Evolutionary conservation across 257 asterid species (phyloP).

Genomic region (Lycium ferocissimum): DNA sequence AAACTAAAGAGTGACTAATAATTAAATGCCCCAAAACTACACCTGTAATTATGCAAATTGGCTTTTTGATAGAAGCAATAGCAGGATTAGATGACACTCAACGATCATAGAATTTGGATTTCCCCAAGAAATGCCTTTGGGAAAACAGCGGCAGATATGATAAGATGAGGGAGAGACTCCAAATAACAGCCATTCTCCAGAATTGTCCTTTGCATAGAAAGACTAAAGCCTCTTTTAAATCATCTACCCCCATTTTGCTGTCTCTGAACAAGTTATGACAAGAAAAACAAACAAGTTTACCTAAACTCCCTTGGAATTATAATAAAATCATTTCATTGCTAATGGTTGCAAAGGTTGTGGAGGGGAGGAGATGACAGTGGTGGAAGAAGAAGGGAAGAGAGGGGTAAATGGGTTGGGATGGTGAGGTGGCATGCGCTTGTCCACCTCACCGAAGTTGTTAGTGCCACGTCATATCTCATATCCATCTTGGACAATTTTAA

Average conservation of each 20-base stretch:
- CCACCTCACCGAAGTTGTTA: too few species aligned
- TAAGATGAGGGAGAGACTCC: slow-evolving; percentile 62
- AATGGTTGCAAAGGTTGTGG: too few species aligned
- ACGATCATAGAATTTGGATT: slow-evolving; percentile 39
- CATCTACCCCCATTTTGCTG: slow-evolving; percentile 42
- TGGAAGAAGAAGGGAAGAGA: too few species aligned
- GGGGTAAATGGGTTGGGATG: too few species aligned
- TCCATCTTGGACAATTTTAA: too few species aligned
- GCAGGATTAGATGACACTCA: slow-evolving; percentile 23
- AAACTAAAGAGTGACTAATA: too few species aligned
- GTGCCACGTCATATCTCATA: too few species aligned
- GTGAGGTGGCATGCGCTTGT: too few species aligned
- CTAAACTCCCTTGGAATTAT: too few species aligned
- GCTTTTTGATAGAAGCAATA: slow-evolving; percentile 37
- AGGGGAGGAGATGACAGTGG: too few species aligned
- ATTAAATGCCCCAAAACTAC: too few species aligned
- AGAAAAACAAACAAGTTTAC: background rate
- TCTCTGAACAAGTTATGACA: background rate
- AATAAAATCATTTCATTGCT: too few species aligned
- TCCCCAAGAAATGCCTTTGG: slow-evolving; percentile 36
- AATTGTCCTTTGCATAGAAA: slow-evolving; percentile 53
- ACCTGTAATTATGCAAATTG: slow-evolving; percentile 85
- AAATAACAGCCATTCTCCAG: slow-evolving; percentile 81
- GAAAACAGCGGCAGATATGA: slow-evolving; percentile 57
- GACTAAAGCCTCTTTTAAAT: slow-evolving; percentile 40